A percentile compares a stretch with the other conserved stretches of the same genome.
Conservation (phyloP, 345 rosid species). For the Geranium rotundifolium region DNA sequence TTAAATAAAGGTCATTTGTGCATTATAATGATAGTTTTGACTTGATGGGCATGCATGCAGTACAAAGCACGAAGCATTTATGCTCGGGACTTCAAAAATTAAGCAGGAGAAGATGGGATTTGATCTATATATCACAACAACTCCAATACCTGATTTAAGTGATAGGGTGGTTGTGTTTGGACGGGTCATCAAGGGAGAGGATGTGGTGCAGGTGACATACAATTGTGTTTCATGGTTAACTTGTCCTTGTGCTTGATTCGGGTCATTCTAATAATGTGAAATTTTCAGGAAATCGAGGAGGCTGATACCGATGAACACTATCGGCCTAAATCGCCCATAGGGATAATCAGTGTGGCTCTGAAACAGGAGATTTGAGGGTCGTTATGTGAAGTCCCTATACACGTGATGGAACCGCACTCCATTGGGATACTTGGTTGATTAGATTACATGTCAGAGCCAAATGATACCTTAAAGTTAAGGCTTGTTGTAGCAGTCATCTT, state of each 20-base stretch:
- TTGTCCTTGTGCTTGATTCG: not conserved
- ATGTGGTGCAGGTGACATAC: constrained; percentile 63
- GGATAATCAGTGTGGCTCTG: constrained; percentile 41
- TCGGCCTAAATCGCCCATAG: constrained; percentile 59
- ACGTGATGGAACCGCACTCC: not conserved
- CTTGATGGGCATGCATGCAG: constrained; percentile 18
- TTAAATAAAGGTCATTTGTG: not conserved
- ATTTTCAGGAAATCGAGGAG: constrained; percentile 82
- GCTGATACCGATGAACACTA: constrained; percentile 88
- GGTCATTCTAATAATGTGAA: not conserved
- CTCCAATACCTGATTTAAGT: constrained; percentile 73
- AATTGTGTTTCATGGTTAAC: not conserved
- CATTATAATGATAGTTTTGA: not conserved
- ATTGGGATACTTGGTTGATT: too few relatives aligned
- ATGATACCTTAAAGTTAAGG: too few relatives aligned
- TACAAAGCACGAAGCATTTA: constrained; percentile 75
- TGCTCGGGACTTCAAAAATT: constrained; percentile 62
- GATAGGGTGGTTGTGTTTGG: constrained; percentile 71
- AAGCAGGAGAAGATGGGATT: constrained; percentile 44
- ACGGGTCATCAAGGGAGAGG: constrained; percentile 67
- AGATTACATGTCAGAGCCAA: too few relatives aligned
- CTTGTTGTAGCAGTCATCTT: too few relatives aligned
- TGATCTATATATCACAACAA: constrained; percentile 66
- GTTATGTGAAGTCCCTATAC: not conserved
- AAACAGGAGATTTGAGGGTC: constrained; percentile 38